Percentiles rank a stretch among this genome's conserved stretches.
Evolutionary conservation across 2,329 filamentous ascomycete genomes (phyloP).

Genomic region (Colletotrichum liriopes): DNA sequence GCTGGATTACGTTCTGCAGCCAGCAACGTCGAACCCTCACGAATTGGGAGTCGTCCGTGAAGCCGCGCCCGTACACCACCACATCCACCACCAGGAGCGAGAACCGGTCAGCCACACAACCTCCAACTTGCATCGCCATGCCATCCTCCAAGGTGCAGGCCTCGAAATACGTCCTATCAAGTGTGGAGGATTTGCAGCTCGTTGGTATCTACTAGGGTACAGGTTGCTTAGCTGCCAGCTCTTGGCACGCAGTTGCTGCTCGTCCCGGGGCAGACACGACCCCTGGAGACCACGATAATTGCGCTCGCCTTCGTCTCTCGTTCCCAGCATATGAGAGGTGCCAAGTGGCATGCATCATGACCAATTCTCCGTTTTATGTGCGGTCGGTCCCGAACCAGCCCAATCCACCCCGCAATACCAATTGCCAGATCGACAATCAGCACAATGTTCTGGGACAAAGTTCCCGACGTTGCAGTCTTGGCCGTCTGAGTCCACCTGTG

Average conservation of each 20-base stretch:
- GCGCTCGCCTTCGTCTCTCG: neutral
- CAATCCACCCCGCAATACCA: conserved; percentile 17
- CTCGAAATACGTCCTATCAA: conserved; percentile 21
- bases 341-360: conserved; percentile 31
- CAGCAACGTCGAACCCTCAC: neutral
- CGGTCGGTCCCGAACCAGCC: conserved; percentile 36
- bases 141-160: conserved; percentile 19
- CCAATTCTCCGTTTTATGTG: conserved; percentile 20
- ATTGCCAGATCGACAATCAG: conserved; percentile 25
- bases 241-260: conserved; percentile 23
- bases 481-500: neutral
- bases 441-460: neutral
- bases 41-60: conserved; percentile 35
- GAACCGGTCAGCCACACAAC: conserved; percentile 30
- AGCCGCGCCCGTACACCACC: conserved; percentile 30
- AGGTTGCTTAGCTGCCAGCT: conserved; percentile 11
- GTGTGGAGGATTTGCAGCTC: neutral
- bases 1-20: neutral
- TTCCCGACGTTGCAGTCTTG: neutral
- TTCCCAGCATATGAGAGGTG: conserved; percentile 16
- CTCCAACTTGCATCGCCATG: conserved; percentile 11
- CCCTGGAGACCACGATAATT: conserved; percentile 10
- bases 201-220: conserved; percentile 2
- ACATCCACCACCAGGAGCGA: conserved; percentile 12
- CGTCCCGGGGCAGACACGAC: neutral